These are phyloP conservation scores for Trypanosoma grayi DNA, from an alignment of 208 protist species.

Conservation along the genomic window DNA sequence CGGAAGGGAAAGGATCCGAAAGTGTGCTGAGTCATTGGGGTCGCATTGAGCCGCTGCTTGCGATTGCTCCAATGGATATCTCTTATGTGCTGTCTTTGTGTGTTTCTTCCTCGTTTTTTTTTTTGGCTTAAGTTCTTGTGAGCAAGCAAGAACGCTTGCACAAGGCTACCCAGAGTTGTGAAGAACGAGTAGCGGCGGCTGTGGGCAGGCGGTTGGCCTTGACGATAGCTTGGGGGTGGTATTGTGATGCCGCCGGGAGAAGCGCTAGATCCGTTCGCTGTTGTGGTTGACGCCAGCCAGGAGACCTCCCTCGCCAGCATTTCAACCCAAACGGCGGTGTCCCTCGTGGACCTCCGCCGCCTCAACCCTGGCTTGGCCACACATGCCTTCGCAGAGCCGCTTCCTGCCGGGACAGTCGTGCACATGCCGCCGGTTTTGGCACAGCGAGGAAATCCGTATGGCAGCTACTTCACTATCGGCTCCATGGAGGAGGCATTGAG, in stretches of 20 bases:
- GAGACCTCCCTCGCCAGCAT: slow-evolving; percentile 10
- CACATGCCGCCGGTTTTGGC: slow-evolving; percentile 35
- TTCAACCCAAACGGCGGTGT: neutral
- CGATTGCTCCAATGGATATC: no score
- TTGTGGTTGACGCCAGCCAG: neutral
- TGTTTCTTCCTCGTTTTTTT: slow-evolving; percentile 6
- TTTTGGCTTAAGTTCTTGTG: neutral
- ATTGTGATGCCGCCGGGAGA: neutral
- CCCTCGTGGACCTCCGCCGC: slow-evolving; percentile 44
- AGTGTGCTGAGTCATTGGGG: no score
- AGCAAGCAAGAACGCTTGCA: neutral
- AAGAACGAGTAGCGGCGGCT: neutral
- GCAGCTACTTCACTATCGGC: slow-evolving; percentile 43
- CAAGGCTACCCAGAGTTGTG: neutral
- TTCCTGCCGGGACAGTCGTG: slow-evolving; percentile 48
- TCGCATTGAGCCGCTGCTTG: no score
- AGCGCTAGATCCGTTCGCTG: slow-evolving; percentile 21
- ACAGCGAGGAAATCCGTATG: slow-evolving; percentile 23
- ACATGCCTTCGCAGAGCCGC: slow-evolving; percentile 19
- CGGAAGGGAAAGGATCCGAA: no score
- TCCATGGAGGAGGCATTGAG: slow-evolving; percentile 42
- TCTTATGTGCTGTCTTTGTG: neutral
- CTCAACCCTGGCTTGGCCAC: slow-evolving; percentile 46
- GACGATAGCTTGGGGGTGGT: no score
- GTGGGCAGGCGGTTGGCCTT: neutral